Percentiles rank a stretch among this genome's conserved stretches.
Evolutionary conservation across 257 asterid genomes (phyloP).

Genomic region (Thymus mandschuricus): DNA sequence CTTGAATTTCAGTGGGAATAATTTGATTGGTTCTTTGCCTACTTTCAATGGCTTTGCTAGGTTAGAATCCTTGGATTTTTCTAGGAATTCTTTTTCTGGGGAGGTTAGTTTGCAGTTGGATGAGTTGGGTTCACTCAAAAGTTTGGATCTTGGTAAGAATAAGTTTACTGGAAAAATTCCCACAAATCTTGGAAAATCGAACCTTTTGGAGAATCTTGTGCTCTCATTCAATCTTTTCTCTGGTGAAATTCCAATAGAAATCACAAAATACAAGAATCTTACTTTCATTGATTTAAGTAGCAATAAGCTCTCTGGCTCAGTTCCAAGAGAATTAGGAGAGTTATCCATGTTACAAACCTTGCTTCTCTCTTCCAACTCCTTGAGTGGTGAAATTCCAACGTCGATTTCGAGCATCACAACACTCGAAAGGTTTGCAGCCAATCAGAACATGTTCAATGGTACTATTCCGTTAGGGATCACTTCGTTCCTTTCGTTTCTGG

Average conservation of each 20-base stretch:
- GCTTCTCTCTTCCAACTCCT: conserved; percentile 56
- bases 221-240: conserved; percentile 48
- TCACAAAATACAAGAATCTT: conserved; percentile 50
- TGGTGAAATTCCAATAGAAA: conserved; percentile 52
- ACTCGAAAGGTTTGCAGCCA: conserved; percentile 62
- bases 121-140: conserved; percentile 60
- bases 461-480: conserved; percentile 61
- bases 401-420: conserved; percentile 42
- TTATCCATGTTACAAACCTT: conserved; percentile 51
- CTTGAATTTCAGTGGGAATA: conserved; percentile 67
- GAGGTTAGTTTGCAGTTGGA: conserved; percentile 50
- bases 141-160: conserved; percentile 54
- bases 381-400: conserved; percentile 62
- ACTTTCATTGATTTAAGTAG: conserved; percentile 59
- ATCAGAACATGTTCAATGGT: conserved; percentile 59
- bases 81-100: conserved; percentile 46
- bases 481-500: conserved; percentile 43
- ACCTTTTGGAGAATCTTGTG: conserved; percentile 56
- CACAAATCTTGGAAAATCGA: conserved; percentile 48
- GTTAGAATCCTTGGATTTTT: conserved; percentile 59
- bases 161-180: conserved; percentile 51
- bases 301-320: conserved; percentile 47
- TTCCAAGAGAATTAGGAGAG: conserved; percentile 48
- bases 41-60: conserved; percentile 54
- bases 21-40: conserved; percentile 48